Conservation (phyloP, 176 grass and related monocot species). For the Triticum monococcum region DNA sequence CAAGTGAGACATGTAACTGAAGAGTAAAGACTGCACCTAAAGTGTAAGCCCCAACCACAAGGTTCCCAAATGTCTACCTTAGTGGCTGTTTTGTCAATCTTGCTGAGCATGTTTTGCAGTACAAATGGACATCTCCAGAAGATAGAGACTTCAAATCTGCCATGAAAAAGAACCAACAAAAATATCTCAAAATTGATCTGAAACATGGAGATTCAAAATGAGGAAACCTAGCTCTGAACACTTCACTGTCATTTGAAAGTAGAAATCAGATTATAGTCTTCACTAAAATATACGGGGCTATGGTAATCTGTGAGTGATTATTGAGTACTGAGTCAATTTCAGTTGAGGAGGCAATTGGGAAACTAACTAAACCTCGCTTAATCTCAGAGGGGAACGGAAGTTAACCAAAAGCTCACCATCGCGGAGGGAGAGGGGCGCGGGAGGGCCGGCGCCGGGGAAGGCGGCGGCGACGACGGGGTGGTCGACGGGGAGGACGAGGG, state of each 20-base stretch:
- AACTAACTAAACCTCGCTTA: neutral
- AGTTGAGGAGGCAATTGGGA: neutral
- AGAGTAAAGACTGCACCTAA: neutral
- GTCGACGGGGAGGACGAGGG: constrained; percentile 64
- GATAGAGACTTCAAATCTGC: constrained; percentile 69
- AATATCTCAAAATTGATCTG: neutral
- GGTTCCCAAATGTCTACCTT: constrained; percentile 33
- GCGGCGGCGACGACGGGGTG: constrained; percentile 53
- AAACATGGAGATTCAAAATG: constrained; percentile 11
- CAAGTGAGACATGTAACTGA: neutral
- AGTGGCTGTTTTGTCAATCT: constrained; percentile 76
- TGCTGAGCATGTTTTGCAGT: constrained; percentile 72
- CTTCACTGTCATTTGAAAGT: neutral
- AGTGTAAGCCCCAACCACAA: neutral
- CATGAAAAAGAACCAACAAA: constrained; percentile 4
- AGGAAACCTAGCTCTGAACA: neutral
- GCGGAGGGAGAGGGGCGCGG: constrained; percentile 15
- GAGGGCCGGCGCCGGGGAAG: constrained; percentile 15
- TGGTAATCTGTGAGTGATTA: neutral
- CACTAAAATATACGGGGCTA: neutral
- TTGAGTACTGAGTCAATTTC: neutral
- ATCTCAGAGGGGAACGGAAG: neutral
- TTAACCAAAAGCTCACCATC: neutral
- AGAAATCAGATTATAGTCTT: neutral
- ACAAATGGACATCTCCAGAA: constrained; percentile 55